A percentile compares a stretch with the other conserved stretches of the same genome.
phyloP scores from a whole-genome alignment of 306 rosid species.

The Fragaria ananassa region DNA sequence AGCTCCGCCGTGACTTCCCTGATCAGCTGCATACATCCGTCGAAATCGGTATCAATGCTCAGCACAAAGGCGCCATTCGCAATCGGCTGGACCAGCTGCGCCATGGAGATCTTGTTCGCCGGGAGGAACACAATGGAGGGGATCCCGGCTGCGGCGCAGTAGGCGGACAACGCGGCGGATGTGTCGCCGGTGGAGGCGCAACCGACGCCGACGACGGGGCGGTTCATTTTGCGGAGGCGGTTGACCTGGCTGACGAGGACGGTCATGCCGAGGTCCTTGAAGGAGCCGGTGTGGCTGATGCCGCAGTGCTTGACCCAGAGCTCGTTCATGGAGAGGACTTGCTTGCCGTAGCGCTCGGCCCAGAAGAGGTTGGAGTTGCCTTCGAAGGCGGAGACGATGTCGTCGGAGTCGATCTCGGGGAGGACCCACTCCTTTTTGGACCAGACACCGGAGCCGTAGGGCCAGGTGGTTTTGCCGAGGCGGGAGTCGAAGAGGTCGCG shows the following conservation, averaged over 20 bases:
- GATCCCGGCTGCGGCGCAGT: conserved; percentile 70
- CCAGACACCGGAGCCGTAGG: conserved; percentile 88
- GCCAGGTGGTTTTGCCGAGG: conserved; percentile 79
- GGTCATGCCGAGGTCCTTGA: conserved; percentile 86
- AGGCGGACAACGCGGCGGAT: conserved; percentile 74
- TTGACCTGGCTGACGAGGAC: conserved; percentile 86
- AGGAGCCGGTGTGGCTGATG: conserved; percentile 76
- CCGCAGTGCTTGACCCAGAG: conserved; percentile 93
- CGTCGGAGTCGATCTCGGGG: conserved; percentile 69
- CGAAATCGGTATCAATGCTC: conserved; percentile 79
- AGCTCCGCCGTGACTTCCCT: conserved; percentile 69
- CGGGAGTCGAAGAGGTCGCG: conserved; percentile 74
- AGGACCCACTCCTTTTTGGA: conserved; percentile 84
- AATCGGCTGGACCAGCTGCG: conserved; percentile 80
- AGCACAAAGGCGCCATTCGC: conserved; percentile 82
- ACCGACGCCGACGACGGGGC: conserved; percentile 74
- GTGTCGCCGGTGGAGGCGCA: conserved; percentile 86
- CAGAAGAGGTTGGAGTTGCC: conserved; percentile 83
- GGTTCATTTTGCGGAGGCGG: conserved; percentile 57
- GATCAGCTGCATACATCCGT: conserved; percentile 79
- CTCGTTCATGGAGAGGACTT: conserved; percentile 63
- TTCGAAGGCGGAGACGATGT: conserved; percentile 70
- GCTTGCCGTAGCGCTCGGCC: conserved; percentile 88
- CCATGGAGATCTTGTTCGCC: conserved; percentile 58
- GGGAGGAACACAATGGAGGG: conserved; percentile 77